Evolutionary conservation across 805 yeast genomes (phyloP).

Genomic region (Barnettozyma pratensis): DNA sequence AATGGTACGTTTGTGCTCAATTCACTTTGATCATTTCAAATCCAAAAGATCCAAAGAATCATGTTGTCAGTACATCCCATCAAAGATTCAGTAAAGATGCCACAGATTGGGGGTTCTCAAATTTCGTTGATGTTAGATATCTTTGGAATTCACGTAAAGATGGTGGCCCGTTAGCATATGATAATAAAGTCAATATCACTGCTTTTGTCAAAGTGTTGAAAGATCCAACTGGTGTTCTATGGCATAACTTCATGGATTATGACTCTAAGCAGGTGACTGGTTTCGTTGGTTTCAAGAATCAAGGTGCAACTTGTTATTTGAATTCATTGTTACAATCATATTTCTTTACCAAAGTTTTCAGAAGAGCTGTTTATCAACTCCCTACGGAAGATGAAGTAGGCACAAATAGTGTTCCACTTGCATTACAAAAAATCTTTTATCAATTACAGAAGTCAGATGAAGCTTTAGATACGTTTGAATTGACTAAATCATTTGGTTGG

Average conservation of each 20-base stretch:
- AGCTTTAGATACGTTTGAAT: constrained; percentile 79
- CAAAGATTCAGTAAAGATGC: constrained; percentile 75
- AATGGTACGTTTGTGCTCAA: constrained; percentile 90
- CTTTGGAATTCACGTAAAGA: constrained; percentile 25
- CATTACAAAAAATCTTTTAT: constrained; percentile 85
- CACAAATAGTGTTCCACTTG: constrained; percentile 65
- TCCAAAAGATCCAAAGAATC: constrained; percentile 62
- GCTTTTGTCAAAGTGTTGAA: constrained; percentile 72
- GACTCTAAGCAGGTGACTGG: constrained; percentile 88
- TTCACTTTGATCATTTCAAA: constrained; percentile 83
- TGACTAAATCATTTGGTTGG: constrained; percentile 96
- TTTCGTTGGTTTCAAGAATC: constrained; percentile 87
- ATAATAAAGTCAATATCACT: constrained; percentile 62
- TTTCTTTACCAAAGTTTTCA: constrained; percentile 75
- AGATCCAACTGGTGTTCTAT: constrained; percentile 90
- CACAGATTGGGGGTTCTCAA: constrained; percentile 95
- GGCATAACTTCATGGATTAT: constrained; percentile 83
- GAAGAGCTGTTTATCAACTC: constrained; percentile 82
- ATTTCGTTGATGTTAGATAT: constrained; percentile 54
- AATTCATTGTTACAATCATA: constrained; percentile 90
- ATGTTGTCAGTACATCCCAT: constrained; percentile 56
- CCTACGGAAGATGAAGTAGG: constrained; percentile 64
- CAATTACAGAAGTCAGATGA: constrained; percentile 64
- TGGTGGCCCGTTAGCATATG: constrained; percentile 35
- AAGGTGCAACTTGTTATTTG: constrained; percentile 97